Evolutionary conservation across 352 stramenopile genomes (phyloP), one percentile per base, ranked within the genome.

Genomic region (Pythium rishiriense): DNA sequence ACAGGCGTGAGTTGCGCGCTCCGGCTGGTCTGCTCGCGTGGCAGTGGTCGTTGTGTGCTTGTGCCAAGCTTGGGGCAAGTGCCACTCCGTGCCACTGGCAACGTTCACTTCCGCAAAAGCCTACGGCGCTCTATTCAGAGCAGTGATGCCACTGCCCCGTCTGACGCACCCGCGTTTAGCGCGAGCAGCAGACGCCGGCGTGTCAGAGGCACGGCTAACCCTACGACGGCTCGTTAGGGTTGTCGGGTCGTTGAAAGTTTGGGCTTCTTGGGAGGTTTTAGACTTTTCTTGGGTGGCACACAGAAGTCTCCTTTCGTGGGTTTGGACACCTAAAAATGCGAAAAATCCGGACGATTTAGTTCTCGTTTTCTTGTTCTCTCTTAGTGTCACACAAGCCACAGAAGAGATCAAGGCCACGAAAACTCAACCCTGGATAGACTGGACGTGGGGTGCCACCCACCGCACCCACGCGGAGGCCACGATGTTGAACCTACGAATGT

Each of bases 51-150:
- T 68, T 68, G 62, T 68, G 53, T 39, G 47, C 52, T 65, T n/a
- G 57, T 26, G n/a, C 24, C 54, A 62, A 62, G n/a, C n/a, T n/a
- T n/a, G n/a, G n/a, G n/a, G n/a, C n/a, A n/a, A n/a, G n/a, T 37
- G 31, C 31, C 35, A 15, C 35, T 41, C 35, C 17, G 35, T 41
- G 35, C 35, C 35, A 41, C 11, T 41, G 35, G 35, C 35, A 41
- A 41, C 31, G 54, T 62, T 62, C 54, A 62, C 54, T 62, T 53
- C 33, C 19, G 31, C 55, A 63, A 55, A 51, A 65, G n/a, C 47
- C 21, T 29, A 31, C 48, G 4, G 48, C 39, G 47, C 58, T 58
- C 47, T 57, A 57, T 51, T 65, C 8, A 29, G 33, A 47, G 43
- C 39, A 41, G n/a, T 46, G 50, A 52, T 42, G 31, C 57, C 49